These are phyloP conservation scores for Mycena chlorophos DNA, from an alignment of 768 basidiomycete genomes.

Conservation along the genomic window DNA sequence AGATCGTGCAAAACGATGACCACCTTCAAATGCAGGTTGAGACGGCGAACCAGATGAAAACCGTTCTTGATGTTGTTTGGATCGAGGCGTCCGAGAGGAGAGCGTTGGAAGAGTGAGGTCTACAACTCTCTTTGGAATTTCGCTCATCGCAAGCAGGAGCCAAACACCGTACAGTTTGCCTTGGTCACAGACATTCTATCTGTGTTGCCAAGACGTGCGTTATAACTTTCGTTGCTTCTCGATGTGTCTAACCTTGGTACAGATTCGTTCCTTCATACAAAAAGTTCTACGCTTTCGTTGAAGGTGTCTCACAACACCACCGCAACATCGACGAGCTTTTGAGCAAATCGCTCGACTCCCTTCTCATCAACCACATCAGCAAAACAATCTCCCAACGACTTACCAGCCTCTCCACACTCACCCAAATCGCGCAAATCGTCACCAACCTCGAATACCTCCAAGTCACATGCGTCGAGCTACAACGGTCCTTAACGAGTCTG, in stretches of 20 bases:
- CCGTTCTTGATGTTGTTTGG: constrained; percentile 83
- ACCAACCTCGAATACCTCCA: constrained; percentile 93
- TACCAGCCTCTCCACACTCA: constrained; percentile 71
- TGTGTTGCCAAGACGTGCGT: constrained; percentile 87
- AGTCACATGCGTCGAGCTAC: constrained; percentile 80
- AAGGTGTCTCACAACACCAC: constrained; percentile 90
- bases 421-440: constrained; percentile 90
- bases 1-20: constrained; percentile 89
- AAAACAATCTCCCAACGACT: constrained; percentile 76
- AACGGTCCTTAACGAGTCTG: constrained; percentile 78
- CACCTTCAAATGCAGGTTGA: constrained; percentile 83
- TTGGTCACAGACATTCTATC: constrained; percentile 93
- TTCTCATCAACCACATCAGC: constrained; percentile 76
- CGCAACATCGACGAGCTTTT: constrained; percentile 89
- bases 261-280: constrained; percentile 88
- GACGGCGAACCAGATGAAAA: constrained; percentile 59
- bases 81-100: constrained; percentile 66
- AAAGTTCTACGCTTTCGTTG: constrained; percentile 96
- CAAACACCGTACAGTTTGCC: constrained; percentile 73
- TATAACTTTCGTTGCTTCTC: too few relatives aligned
- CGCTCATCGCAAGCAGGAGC: constrained; percentile 41
- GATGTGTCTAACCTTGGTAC: too few relatives aligned
- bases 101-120: constrained; percentile 53
- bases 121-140: neutral
- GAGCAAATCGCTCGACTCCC: constrained; percentile 86